These are phyloP conservation scores for Pseudomonodictys pantanalensis DNA, from an alignment of 495 filamentous ascomycete genomes.

Conservation along the genomic window DNA sequence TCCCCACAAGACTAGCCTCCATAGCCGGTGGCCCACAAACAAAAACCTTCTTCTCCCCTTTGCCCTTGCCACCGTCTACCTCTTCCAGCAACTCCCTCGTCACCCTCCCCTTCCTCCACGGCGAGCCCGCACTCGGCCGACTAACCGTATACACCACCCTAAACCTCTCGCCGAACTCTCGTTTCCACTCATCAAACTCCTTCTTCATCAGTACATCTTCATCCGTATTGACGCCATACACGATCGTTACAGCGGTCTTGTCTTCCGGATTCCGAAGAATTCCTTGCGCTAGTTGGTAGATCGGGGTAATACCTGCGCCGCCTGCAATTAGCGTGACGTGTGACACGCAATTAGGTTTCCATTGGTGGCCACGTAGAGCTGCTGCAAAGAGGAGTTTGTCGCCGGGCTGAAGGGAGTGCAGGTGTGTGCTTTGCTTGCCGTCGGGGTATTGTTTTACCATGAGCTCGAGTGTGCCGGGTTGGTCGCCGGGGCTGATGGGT, in stretches of 20 bases:
- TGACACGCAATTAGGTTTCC: slow-evolving; percentile 85
- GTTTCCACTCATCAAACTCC: slow-evolving; percentile 76
- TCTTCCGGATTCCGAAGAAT: slow-evolving; percentile 94
- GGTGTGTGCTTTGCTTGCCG: slow-evolving; percentile 82
- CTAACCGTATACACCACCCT: slow-evolving; percentile 82
- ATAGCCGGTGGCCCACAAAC: slow-evolving; percentile 81
- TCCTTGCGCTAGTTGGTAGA: slow-evolving; percentile 76
- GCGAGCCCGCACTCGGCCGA: slow-evolving; percentile 73
- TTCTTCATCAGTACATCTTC: slow-evolving; percentile 81
- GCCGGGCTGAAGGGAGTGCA: slow-evolving; percentile 75
- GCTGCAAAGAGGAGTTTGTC: slow-evolving; percentile 85
- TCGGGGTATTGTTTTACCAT: slow-evolving; percentile 83
- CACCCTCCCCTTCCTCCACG: slow-evolving; percentile 68
- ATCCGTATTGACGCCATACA: slow-evolving; percentile 80
- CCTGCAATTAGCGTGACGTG: slow-evolving; percentile 87
- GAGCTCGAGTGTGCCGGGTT: slow-evolving; percentile 75
- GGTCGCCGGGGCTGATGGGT: slow-evolving; percentile 73
- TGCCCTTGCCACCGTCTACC: slow-evolving; percentile 76
- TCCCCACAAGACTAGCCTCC: slow-evolving; percentile 86
- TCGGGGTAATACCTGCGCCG: slow-evolving; percentile 89
- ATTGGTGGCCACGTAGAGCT: slow-evolving; percentile 87
- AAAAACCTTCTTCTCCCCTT: slow-evolving; percentile 83
- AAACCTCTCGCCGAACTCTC: slow-evolving; percentile 84
- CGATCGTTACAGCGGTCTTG: slow-evolving; percentile 88
- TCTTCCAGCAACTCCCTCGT: slow-evolving; percentile 85